These are phyloP conservation scores for Tetrastigma voinierianum DNA, from an alignment of 164 flowering plant genomes.

Conservation along the genomic window DNA sequence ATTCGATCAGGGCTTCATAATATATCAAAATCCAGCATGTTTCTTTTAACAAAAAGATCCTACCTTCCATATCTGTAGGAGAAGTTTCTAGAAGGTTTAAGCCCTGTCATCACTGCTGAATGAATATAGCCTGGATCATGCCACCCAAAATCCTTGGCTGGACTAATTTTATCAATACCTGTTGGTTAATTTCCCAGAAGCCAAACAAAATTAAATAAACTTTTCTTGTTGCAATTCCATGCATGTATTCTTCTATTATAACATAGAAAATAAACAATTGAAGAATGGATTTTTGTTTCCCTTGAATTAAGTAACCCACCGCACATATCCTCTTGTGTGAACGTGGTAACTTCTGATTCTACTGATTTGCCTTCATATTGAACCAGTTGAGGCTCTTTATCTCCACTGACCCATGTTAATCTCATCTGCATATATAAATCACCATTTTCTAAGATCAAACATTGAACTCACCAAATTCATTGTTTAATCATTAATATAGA, in stretches of 20 bases:
- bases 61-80: constrained; percentile 92
- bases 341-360: constrained; percentile 59
- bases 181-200: neutral
- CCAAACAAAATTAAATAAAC: no score
- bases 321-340: constrained; percentile 71
- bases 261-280: no score
- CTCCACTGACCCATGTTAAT: constrained; percentile 90
- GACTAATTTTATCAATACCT: constrained; percentile 45
- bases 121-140: constrained; percentile 96
- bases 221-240: no score
- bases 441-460: neutral
- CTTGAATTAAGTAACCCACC: constrained; percentile 30
- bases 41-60: neutral
- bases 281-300: no score
- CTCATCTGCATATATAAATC: constrained; percentile 59
- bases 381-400: constrained; percentile 57
- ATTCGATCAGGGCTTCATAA: no score
- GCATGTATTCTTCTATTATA: no score
- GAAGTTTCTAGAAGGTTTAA: constrained; percentile 51
- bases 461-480: no score
- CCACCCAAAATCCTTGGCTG: constrained; percentile 95
- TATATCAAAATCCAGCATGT: no score
- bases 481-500: no score
- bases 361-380: constrained; percentile 55
- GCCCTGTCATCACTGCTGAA: constrained; percentile 74